Evolutionary conservation across 2,329 filamentous ascomycete species (phyloP).

Genomic region (Aspergillus transmontanensis): DNA sequence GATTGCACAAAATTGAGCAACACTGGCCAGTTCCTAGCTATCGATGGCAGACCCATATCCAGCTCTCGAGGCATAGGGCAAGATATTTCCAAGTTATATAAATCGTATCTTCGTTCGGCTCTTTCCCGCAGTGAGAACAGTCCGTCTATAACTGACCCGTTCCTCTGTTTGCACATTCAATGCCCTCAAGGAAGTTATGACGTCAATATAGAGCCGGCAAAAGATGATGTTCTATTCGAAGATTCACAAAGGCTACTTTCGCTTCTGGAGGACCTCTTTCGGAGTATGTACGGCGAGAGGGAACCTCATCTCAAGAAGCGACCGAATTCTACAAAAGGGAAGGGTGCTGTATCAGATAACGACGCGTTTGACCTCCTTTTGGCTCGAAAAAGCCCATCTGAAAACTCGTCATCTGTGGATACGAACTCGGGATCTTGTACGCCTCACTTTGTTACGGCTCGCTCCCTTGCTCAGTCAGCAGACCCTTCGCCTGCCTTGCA

Average conservation of each 20-base stretch:
- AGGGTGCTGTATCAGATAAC: neutral
- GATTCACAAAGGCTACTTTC: slow-evolving; percentile 48
- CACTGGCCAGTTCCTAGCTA: slow-evolving; percentile 54
- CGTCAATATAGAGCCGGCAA: slow-evolving; percentile 64
- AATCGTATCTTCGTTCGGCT: slow-evolving; percentile 49
- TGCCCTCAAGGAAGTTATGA: slow-evolving; percentile 61
- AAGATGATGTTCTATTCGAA: slow-evolving; percentile 64
- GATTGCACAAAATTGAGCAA: slow-evolving; percentile 40
- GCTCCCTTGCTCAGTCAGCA: neutral
- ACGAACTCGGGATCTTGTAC: neutral
- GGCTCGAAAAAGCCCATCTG: slow-evolving; percentile 18
- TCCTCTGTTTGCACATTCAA: slow-evolving; percentile 57
- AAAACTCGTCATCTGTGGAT: neutral
- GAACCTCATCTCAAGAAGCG: neutral
- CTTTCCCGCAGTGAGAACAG: slow-evolving; percentile 21
- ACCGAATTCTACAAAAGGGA: slow-evolving; percentile 3
- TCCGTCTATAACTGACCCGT: slow-evolving; percentile 51
- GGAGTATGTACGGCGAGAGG: slow-evolving; percentile 17
- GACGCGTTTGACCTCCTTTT: slow-evolving; percentile 26
- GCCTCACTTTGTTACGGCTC: slow-evolving; percentile 4
- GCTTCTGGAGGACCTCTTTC: slow-evolving; percentile 44
- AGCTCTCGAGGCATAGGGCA: slow-evolving; percentile 54
- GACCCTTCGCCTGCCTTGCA: neutral
- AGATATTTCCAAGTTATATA: slow-evolving; percentile 55
- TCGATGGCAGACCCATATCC: slow-evolving; percentile 61